These are phyloP conservation scores for Paulownia fortunei DNA, from an alignment of 257 asterid species.

Conservation along the genomic window DNA sequence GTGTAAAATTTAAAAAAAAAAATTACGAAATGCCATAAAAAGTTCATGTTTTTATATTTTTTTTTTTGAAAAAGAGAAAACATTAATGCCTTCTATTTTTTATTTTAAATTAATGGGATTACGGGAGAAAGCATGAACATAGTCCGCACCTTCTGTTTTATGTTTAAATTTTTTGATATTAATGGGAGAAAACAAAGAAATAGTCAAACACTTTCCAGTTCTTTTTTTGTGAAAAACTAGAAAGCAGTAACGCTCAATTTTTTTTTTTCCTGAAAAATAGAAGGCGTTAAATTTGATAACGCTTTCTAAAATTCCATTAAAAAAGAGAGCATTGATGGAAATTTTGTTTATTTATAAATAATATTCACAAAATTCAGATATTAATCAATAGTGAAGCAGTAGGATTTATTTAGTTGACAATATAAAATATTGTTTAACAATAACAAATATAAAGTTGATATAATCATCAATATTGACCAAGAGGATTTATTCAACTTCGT, in stretches of 20 bases:
- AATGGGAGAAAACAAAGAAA: background rate
- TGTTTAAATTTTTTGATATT: background rate
- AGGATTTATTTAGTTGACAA: background rate
- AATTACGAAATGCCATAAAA: background rate
- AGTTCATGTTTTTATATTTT: background rate
- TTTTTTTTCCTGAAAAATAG: background rate
- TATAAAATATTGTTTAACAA: background rate
- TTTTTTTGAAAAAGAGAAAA: background rate
- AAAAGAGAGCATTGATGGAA: background rate
- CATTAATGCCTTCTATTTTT: background rate
- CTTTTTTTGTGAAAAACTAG: background rate
- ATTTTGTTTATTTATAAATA: background rate
- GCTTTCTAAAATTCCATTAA: too few relatives aligned
- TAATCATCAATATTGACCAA: background rate
- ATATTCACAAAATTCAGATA: background rate
- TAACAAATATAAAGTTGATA: background rate
- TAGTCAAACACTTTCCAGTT: background rate
- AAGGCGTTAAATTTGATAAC: background rate
- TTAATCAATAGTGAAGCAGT: background rate
- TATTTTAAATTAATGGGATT: background rate
- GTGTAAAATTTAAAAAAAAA: background rate
- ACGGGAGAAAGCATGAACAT: background rate
- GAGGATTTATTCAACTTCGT: background rate
- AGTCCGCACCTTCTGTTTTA: background rate
- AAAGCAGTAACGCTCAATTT: background rate